Conservation (phyloP, 192 early-diverging fungal species). For the Lobosporangium transversale region DNA sequence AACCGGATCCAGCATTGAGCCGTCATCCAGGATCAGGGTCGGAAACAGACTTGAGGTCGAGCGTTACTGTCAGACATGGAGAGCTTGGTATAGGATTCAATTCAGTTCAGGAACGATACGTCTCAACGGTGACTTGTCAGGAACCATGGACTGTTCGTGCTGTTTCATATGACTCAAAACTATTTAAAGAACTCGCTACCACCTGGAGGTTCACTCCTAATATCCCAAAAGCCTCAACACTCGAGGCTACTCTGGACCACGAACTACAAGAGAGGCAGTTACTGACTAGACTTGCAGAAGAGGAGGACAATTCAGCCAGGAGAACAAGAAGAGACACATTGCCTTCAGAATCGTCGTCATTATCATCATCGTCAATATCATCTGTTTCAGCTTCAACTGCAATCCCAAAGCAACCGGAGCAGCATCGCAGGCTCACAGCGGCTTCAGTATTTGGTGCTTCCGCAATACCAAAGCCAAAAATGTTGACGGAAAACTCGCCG, state of each 20-base stretch:
- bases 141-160: constrained; percentile 72
- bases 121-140: constrained; percentile 76
- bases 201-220: constrained; percentile 75
- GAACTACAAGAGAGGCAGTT: constrained; percentile 26
- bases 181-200: constrained; percentile 74
- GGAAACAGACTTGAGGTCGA: neutral
- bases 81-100: constrained; percentile 86
- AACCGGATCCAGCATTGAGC: neutral
- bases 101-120: constrained; percentile 80
- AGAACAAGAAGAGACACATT: no score
- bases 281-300: neutral
- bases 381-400: no score
- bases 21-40: no score
- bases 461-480: constrained; percentile 8
- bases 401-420: constrained; percentile 10
- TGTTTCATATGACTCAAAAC: constrained; percentile 41
- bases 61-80: constrained; percentile 62
- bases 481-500: no score
- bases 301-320: neutral
- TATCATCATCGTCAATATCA: neutral
- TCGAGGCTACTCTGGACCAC: constrained; percentile 38
- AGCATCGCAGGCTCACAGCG: constrained; percentile 14
- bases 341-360: neutral
- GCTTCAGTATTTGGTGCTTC: constrained; percentile 40
- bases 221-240: constrained; percentile 46